phyloP scores from a whole-genome alignment of 345 rosid genomes.

The Bretschneidera sinensis region DNA sequence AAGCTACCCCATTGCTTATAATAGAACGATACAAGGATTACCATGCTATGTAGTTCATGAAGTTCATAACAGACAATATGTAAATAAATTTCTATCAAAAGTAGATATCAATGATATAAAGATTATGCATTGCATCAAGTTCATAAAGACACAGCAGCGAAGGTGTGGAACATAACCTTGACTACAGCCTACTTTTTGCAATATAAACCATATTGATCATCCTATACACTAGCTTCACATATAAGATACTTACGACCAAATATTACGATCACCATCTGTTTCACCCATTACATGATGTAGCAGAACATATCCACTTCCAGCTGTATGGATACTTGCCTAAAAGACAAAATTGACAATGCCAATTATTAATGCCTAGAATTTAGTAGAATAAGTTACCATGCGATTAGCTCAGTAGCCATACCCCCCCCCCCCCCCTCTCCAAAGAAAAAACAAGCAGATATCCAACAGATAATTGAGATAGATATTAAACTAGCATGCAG shows the following conservation, averaged over 20 bases:
- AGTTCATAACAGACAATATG: too few relatives aligned
- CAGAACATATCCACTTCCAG: slow-evolving; percentile 89
- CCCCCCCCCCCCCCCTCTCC: too few relatives aligned
- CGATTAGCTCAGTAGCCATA: too few relatives aligned
- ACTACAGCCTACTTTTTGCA: not conserved
- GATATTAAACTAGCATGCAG: not conserved
- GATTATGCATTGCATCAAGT: not conserved
- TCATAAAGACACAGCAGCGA: not conserved
- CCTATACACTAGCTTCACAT: slow-evolving; percentile 19
- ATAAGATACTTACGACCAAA: slow-evolving; percentile 74
- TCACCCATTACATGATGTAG: slow-evolving; percentile 93
- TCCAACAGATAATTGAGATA: too few relatives aligned
- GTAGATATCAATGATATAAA: too few relatives aligned
- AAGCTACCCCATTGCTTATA: too few relatives aligned
- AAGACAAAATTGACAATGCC: slow-evolving; percentile 15
- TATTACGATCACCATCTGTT: slow-evolving; percentile 62
- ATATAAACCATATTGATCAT: slow-evolving; percentile 4
- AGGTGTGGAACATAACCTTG: not conserved
- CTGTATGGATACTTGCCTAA: slow-evolving; percentile 64
- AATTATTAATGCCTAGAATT: too few relatives aligned
- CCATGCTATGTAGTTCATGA: too few relatives aligned
- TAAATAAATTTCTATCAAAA: too few relatives aligned
- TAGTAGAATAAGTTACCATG: too few relatives aligned
- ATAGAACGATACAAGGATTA: too few relatives aligned
- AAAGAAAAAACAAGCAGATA: too few relatives aligned